Percentiles rank a stretch among this genome's conserved stretches.
Evolutionary conservation across 1,284 basidiomycete species (phyloP).

Genomic region (Microbotryum violaceum): DNA sequence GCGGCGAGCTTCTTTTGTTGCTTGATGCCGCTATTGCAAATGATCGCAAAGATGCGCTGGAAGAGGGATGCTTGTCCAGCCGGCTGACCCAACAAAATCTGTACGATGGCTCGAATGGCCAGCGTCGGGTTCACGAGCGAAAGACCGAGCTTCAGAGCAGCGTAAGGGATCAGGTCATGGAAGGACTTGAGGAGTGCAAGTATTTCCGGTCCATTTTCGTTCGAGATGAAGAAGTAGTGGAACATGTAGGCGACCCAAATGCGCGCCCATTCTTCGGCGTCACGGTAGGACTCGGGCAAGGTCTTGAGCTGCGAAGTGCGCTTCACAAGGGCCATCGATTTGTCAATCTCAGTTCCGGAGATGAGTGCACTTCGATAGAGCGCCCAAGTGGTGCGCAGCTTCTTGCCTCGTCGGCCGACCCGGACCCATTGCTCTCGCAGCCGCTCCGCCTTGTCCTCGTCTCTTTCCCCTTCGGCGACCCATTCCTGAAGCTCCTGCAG

Average conservation of each 20-base stretch:
- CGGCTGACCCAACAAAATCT: slow-evolving; percentile 29
- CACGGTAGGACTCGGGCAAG: slow-evolving; percentile 20
- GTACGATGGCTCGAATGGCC: slow-evolving; percentile 27
- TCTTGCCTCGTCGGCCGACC: slow-evolving; percentile 9
- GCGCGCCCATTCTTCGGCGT: slow-evolving; percentile 27
- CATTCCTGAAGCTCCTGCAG: slow-evolving; percentile 2
- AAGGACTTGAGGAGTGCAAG: slow-evolving; percentile 25
- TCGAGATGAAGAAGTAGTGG: slow-evolving; percentile 27
- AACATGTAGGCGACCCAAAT: slow-evolving; percentile 29
- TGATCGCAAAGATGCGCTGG: slow-evolving; percentile 27
- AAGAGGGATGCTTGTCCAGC: slow-evolving; percentile 25
- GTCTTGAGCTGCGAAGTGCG: not conserved
- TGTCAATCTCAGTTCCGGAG: slow-evolving; percentile 23
- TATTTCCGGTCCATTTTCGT: slow-evolving; percentile 16
- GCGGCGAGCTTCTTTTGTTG: slow-evolving; percentile 22
- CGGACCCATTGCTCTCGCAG: slow-evolving; percentile 7
- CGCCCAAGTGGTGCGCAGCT: slow-evolving; percentile 23
- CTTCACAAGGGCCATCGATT: slow-evolving; percentile 12
- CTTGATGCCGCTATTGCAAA: slow-evolving; percentile 20
- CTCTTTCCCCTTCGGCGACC: not conserved
- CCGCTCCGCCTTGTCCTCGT: slow-evolving; percentile 10
- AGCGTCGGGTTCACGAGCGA: slow-evolving; percentile 28
- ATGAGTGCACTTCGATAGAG: slow-evolving; percentile 20
- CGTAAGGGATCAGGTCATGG: slow-evolving; percentile 30
- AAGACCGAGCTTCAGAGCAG: slow-evolving; percentile 23